Base-by-base conservation (phyloP, 805 yeast genomes). In the Cyberlindnera euphorbiiphila region DNA sequence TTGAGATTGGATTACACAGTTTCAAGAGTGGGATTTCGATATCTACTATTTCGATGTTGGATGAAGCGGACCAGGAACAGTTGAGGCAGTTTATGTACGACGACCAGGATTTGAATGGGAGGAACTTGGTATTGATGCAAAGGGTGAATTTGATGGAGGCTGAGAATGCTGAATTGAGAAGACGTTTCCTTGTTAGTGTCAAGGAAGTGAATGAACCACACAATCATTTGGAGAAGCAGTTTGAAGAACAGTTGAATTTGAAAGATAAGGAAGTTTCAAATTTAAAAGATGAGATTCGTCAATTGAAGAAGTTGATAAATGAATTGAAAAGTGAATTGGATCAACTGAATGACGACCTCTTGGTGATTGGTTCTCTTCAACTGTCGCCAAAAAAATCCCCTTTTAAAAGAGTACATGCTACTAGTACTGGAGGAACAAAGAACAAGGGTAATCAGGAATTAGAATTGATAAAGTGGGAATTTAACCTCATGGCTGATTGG, bases 51-150 rank as follows among this genome's bases (percentile, higher is more conserved):
- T 41, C 46, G 2, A 29, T 30, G 19, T 36, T 40, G 20, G 34
- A 36, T 8, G 52, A 43, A 13, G 44, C 34, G 3, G 45, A 47
- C 22, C 42, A 44, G 26, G 22, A 9, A 27, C 38, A 34, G 31
- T 46, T 41, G 43, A 42, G 36, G 28, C 43, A 15, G 27, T 43
- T 29, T 32, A 46, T 42, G 39, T 43, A 45, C 43, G 57, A 46
- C 31, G 51, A 31, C 16, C 49, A 34, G 22, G 56, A 34, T 33
- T 41, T 45, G n/a, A 41, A 23, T 44, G 47, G 43, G 21, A 49
- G 38, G 33, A 45, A 41, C 29, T 34, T 50, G 38, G 19, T 46
- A 6, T 47, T 43, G 43, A 42, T 28, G 23, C 51, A 41, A 37
- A 40, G 35, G 32, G 46, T 37, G 19, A 28, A 39, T 28, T 11